Evolutionary conservation across 305 asterid genomes (phyloP), one percentile per base, ranked within the genome.

Genomic region (Solanum aculeatissimum): DNA sequence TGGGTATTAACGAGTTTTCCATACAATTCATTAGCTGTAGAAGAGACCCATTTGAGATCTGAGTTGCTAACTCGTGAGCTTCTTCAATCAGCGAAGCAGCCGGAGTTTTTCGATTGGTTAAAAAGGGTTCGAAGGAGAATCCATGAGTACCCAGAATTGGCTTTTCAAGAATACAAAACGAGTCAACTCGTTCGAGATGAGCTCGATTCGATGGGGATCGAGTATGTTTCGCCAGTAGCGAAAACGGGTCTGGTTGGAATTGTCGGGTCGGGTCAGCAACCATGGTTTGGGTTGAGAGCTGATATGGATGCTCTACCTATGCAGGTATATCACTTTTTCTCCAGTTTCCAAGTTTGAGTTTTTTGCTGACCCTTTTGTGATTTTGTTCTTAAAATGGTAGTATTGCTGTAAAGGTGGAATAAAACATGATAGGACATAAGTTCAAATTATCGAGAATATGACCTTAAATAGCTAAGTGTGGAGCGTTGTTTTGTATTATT

Each of bases 271-370:
- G 98, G 96, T 0, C 85, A 53, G 82, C 90, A 87, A 6, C 99
- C 98, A 2, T 91, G 92, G 87, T 89, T 96, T 83, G 93, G 87
- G 42, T 95, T 96, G 40, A 87, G 99, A 89, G 99, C 99, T 2
- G 99, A 96, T 89, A 96, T 96, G 99, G 98, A 96, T 87, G 99
- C 97, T 60, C 95, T 96, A 4, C 98, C 99, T 60, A 89, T 94
- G 83, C 98, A 94, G 98, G 98, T 92, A 5, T 12, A 12, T 1
- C 42, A 63, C 23, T 16, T 66, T 53, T 38, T 27, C 9, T 49
- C 68, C 9, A 82, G 23, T 19, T 14, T 57, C 40, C 53, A 9
- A 55, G 4, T 58, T 32, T 8, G 25, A 16, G 13, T 35, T 51
- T 9, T 51, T 49, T 45, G 3, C 5, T 3, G 6, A 53, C n/a